These are phyloP conservation scores for Picocystis sp. DNA, from an alignment of 163 green algal species.

Conservation along the genomic window DNA sequence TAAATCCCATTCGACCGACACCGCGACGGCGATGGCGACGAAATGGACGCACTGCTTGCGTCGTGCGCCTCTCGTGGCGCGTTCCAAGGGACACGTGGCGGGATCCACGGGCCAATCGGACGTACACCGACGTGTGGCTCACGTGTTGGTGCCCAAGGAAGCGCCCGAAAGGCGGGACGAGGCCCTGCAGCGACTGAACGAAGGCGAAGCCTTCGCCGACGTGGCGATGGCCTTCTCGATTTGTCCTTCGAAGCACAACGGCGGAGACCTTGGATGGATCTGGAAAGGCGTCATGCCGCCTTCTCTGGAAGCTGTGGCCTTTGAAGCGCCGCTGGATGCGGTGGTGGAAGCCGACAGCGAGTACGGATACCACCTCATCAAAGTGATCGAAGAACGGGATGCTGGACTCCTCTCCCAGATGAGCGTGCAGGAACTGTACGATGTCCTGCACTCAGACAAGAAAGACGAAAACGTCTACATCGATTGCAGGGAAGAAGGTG, in stretches of 20 bases:
- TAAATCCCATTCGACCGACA: too few species aligned
- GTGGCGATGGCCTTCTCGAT: not conserved
- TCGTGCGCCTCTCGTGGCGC: too few species aligned
- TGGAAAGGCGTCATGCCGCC: conserved; percentile 16
- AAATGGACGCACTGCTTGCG: too few species aligned
- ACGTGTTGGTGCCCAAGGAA: not conserved
- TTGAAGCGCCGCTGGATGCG: conserved; percentile 11
- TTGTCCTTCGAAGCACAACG: conserved; percentile 2
- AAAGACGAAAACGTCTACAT: conserved; percentile 18
- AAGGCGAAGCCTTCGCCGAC: not conserved
- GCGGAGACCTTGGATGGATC: conserved; percentile 30
- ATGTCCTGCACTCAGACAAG: not conserved
- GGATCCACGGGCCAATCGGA: too few species aligned
- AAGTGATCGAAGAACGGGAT: conserved; percentile 14
- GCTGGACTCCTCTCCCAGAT: conserved; percentile 22
- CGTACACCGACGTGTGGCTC: not conserved
- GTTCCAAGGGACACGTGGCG: too few species aligned
- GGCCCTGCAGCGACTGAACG: not conserved
- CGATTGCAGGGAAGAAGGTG: conserved; percentile 30
- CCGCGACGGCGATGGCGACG: too few species aligned
- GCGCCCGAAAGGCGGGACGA: not conserved
- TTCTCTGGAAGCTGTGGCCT: conserved; percentile 25
- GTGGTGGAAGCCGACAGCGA: conserved; percentile 14
- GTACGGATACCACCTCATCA: conserved; percentile 26
- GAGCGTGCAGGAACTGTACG: conserved; percentile 18